phyloP scores from a whole-genome alignment of 2,329 filamentous ascomycete species.

The Xylaria sp. region DNA sequence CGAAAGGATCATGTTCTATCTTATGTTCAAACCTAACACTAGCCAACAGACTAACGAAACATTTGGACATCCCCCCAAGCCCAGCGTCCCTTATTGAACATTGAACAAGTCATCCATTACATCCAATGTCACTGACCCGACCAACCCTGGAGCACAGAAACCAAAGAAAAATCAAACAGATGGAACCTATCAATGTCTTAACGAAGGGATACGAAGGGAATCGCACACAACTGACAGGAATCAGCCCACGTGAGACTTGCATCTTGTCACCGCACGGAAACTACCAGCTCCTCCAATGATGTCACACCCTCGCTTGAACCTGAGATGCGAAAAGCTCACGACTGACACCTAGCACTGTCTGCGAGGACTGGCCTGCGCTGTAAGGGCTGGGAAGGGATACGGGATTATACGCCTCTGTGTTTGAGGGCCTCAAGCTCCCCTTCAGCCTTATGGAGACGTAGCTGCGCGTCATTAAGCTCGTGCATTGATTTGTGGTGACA shows the following conservation, averaged over 20 bases:
- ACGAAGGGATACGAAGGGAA: conserved; percentile 1
- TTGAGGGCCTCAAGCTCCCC: conserved; percentile 23
- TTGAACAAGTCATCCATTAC: not conserved
- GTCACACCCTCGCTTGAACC: not conserved
- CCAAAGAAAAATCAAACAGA: conserved; percentile 12
- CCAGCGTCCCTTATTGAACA: not conserved
- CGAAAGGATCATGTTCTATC: too few relatives aligned
- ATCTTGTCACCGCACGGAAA: not conserved
- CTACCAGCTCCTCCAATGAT: not conserved
- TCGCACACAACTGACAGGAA: conserved; percentile 4
- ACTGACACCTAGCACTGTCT: not conserved
- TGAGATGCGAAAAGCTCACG: not conserved
- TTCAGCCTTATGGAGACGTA: conserved; percentile 23
- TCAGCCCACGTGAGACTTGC: conserved; percentile 1
- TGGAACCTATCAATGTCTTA: conserved; percentile 12
- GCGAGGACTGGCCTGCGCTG: conserved; percentile 9
- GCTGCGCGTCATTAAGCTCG: conserved; percentile 4
- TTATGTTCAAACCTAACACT: not conserved
- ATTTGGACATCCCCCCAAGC: not conserved
- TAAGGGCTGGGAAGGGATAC: not conserved
- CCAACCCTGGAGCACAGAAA: not conserved
- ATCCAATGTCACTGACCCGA: not conserved
- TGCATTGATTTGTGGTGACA: conserved; percentile 11
- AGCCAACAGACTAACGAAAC: not conserved
- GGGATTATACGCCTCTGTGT: conserved; percentile 15